Evolutionary conservation across 345 rosid species (phyloP), one percentile per base, ranked within the genome.

Genomic region (Gynandropsis gynandra): DNA sequence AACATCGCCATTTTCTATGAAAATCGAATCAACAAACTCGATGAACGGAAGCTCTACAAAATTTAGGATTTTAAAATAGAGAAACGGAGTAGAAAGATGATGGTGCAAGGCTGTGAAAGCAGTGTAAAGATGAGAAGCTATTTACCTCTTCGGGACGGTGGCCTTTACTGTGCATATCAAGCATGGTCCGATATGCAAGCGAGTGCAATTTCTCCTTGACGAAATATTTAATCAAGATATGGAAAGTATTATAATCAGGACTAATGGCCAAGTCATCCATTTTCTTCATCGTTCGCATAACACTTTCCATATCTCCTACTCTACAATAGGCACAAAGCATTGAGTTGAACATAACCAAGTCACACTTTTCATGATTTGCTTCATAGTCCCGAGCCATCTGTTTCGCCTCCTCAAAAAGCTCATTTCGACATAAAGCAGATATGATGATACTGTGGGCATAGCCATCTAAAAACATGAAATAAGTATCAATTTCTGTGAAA

Each of bases 361-460:
- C 98, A 62, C 80, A 84, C 64, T 85, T 84, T 60, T 68, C 65
- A 53, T 72, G 77, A 63, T 71, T 73, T 63, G 75, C 57, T 64
- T 86, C 92, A 61, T 82, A 82, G 32, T 90, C 95, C 65, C 51
- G 72, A 27, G 95, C 82, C 64, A 87, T 62, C 50, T 69, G 56
- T 68, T 76, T 87, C 61, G 98, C 98, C 79, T 87, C 95, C 76
- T 79, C 81, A 33, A 90, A 70, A 66, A 62, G 85, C 48, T 78
- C 79, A 61, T 59, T 64, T 62, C 86, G 82, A 62, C 92, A 90
- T 64, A 82, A 69, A 59, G 96, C 85, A 45, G 95, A 71, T 56
- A 90, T 84, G 96, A 90, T 87, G 65, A 87, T 87, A 56, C 98
- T 84, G 72, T 84, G 80, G 13, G 96, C 74, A 72, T 80, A 87